phyloP scores from a whole-genome alignment of 805 yeast species.

The Candida boleticola region DNA sequence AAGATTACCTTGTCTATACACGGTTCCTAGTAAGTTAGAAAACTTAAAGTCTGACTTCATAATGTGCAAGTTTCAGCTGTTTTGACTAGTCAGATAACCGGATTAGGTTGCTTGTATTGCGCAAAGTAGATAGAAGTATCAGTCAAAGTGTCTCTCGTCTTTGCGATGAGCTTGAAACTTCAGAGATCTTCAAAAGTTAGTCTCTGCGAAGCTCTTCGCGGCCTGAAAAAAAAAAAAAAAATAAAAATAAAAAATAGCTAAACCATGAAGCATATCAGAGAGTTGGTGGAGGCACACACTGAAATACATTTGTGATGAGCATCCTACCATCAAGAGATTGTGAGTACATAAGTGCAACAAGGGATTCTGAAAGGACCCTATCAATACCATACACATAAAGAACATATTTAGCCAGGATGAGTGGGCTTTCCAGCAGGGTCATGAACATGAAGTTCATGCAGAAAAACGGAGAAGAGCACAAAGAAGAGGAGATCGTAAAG shows the following conservation, averaged over 20 bases:
- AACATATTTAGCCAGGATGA: constrained; percentile 15
- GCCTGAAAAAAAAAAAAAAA: too few relatives aligned
- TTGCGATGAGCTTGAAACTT: constrained; percentile 13
- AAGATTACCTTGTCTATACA: constrained; percentile 89
- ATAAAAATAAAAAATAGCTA: too few relatives aligned
- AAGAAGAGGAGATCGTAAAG: constrained; percentile 27
- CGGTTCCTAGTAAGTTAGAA: constrained; percentile 89
- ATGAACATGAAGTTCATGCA: constrained; percentile 76
- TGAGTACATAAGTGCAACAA: too few relatives aligned
- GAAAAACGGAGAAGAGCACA: constrained; percentile 36
- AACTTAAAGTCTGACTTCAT: constrained; percentile 91
- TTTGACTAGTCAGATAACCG: too few relatives aligned
- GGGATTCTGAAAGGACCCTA: too few relatives aligned
- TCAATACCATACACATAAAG: constrained; percentile 2
- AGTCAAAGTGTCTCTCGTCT: neutral
- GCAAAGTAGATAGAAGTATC: neutral
- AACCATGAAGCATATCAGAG: too few relatives aligned
- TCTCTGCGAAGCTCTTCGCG: neutral
- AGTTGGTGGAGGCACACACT: too few relatives aligned
- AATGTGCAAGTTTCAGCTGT: constrained; percentile 5
- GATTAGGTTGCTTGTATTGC: too few relatives aligned
- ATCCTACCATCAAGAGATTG: too few relatives aligned
- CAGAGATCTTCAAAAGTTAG: neutral
- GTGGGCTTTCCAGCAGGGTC: constrained; percentile 59
- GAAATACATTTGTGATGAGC: too few relatives aligned